These are phyloP conservation scores for Cryoendolithus antarcticus DNA, from an alignment of 2,329 filamentous ascomycete species.

Conservation along the genomic window DNA sequence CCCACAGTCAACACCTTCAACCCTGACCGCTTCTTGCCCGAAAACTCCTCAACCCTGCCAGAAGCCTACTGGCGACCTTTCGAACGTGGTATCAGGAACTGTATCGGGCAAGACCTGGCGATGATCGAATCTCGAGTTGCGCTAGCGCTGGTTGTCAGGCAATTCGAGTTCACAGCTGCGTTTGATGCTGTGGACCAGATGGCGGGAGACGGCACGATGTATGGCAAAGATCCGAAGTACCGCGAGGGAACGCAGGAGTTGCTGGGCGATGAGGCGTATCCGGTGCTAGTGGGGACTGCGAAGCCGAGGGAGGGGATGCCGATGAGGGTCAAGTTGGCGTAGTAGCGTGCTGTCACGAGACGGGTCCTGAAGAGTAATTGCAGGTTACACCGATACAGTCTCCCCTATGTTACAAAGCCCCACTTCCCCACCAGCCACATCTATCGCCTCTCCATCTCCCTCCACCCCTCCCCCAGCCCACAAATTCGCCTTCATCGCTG, in stretches of 20 bases:
- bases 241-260: conserved; percentile 13
- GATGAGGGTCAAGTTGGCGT: conserved; percentile 5
- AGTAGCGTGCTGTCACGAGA: too few relatives aligned
- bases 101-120: conserved; percentile 43
- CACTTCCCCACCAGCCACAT: conserved; percentile 25
- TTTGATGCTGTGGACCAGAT: conserved; percentile 22
- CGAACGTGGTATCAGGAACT: conserved; percentile 40
- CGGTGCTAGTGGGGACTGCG: conserved; percentile 15
- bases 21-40: conserved; percentile 34
- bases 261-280: conserved; percentile 19
- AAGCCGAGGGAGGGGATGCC: conserved; percentile 23
- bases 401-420: conserved; percentile 35
- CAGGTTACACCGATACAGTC: conserved; percentile 28
- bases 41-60: conserved; percentile 16
- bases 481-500: conserved; percentile 28
- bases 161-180: conserved; percentile 35
- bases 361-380: too few relatives aligned
- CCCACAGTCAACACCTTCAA: conserved; percentile 30
- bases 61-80: conserved; percentile 42
- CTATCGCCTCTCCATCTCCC: conserved; percentile 17
- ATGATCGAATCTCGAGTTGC: conserved; percentile 38
- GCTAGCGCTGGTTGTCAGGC: conserved; percentile 35
- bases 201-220: conserved; percentile 22
- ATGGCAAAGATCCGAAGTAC: conserved; percentile 12
- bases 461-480: conserved; percentile 22